Conservation (phyloP, 441 rosid genomes). For the Macaranga tanarius region DNA sequence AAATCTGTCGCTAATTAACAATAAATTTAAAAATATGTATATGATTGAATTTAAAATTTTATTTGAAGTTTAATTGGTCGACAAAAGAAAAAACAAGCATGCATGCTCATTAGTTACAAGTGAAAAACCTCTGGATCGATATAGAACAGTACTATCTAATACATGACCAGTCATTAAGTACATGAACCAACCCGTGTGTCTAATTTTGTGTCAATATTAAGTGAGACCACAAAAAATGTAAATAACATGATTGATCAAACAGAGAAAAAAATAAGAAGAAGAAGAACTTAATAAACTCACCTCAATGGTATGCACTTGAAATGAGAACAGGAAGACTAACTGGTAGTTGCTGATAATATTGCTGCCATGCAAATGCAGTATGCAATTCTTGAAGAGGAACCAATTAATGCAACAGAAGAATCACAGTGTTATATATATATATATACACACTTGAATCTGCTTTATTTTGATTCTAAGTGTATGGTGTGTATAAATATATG, state of each 20-base stretch:
- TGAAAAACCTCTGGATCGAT: no score
- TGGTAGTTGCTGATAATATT: background rate
- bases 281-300: background rate
- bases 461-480: background rate
- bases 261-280: background rate
- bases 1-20: no score
- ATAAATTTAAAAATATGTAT: no score
- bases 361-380: background rate
- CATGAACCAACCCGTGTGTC: background rate
- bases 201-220: background rate
- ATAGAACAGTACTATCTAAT: no score
- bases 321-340: background rate
- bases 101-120: no score
- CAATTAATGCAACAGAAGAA: background rate
- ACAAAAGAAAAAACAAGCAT: no score
- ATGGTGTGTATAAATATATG: background rate
- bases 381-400: background rate
- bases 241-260: slow-evolving; percentile 6
- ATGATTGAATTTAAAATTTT: no score
- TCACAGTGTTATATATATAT: background rate
- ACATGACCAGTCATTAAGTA: no score
- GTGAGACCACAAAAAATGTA: background rate
- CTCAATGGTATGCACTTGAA: background rate
- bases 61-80: no score
- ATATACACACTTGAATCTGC: background rate